Base-by-base conservation (phyloP, 2,329 filamentous ascomycete genomes). In the Pseudocercospora musae region DNA sequence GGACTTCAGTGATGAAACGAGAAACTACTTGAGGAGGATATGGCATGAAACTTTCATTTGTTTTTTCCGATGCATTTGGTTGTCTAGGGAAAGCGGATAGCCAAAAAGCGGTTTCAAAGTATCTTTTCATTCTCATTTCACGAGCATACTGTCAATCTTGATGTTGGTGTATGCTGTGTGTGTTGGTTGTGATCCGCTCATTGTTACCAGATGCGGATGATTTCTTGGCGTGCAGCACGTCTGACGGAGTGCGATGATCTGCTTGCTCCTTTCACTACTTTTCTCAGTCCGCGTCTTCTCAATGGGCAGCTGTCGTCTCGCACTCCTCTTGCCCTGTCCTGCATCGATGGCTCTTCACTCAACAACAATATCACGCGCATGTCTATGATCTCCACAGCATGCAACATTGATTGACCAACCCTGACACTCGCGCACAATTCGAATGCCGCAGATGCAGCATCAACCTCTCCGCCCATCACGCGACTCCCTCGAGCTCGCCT, bases 401-500 rank as follows among this genome's bases (percentile, higher is more conserved):
- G 18, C 44, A 48, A 21, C 13, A 29, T n/a, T 33, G 18, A 25
- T 25, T 15, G 23, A 23, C 18, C 11, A n/a, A n/a, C n/a, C 52
- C 52, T 4, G 9, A 54, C 29, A 21, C n/a, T 18, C 7, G 9
- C 52, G 8, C 52, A 5, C 31, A 3, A 20, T 7, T 40, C 37
- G 37, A 33, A 15, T 33, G 37, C 48, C 50, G 25, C 58, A 42
- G 10, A 63, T 63, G 60, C 60, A 65, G 58, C 29, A 33, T 20
- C 52, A 33, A 54, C 18, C 31, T 29, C 60, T 65, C 53, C 62
- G 62, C 15, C 65, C 80, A 11, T 79, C 86, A 65, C 91, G 95
- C 79, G 95, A 99, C 83, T 98, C 94, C 52, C 87, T 99, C 73
- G 95, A 99, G 81, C 89, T 99, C 62, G 95, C 93, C 64, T 97